Evolutionary conservation across 78 protist species (phyloP).

Genomic region (Emiliania huxleyi): DNA sequence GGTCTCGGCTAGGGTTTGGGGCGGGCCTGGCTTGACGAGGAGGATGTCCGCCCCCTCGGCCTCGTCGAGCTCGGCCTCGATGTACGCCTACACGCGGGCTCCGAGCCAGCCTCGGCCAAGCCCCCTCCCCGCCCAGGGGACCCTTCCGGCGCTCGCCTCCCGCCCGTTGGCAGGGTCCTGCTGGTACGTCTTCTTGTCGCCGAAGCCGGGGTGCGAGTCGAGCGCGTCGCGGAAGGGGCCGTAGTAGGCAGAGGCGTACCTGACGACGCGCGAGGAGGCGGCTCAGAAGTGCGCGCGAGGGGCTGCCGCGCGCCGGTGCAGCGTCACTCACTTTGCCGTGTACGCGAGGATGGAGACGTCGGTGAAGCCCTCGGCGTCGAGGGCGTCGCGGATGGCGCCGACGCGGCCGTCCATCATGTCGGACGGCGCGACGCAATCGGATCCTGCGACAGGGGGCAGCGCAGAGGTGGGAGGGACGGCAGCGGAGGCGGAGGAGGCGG

Average conservation of each 20-base stretch:
- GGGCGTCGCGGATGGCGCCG: conserved; percentile 53
- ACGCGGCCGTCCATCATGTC: conserved; percentile 93
- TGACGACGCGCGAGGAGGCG: too few relatives aligned
- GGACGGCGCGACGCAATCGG: conserved; percentile 84
- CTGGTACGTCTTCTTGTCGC: conserved; percentile 80
- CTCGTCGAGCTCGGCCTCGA: conserved; percentile 12
- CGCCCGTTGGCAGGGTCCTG: conserved; percentile 76
- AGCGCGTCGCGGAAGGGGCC: conserved; percentile 90
- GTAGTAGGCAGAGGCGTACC: conserved; percentile 83
- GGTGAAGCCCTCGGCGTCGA: conserved; percentile 34
- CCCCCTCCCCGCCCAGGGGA: too few relatives aligned
- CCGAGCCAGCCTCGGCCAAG: too few relatives aligned
- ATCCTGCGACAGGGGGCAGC: background rate
- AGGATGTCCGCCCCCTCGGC: background rate
- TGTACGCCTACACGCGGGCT: too few relatives aligned
- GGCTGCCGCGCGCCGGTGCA: too few relatives aligned
- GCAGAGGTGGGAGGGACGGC: too few relatives aligned
- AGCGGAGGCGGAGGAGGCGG: too few relatives aligned
- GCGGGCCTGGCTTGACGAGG: conserved; percentile 19
- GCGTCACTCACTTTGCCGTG: conserved; percentile 82
- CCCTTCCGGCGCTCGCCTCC: too few relatives aligned
- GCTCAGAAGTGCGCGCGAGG: too few relatives aligned
- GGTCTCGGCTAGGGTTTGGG: background rate
- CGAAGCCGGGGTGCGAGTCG: conserved; percentile 61
- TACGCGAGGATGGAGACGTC: conserved; percentile 53